Percentiles rank a stretch among this genome's conserved stretches.
Conservation (phyloP, 2,329 filamentous ascomycete species). For the Ceratocystiopsis brevicomis region DNA sequence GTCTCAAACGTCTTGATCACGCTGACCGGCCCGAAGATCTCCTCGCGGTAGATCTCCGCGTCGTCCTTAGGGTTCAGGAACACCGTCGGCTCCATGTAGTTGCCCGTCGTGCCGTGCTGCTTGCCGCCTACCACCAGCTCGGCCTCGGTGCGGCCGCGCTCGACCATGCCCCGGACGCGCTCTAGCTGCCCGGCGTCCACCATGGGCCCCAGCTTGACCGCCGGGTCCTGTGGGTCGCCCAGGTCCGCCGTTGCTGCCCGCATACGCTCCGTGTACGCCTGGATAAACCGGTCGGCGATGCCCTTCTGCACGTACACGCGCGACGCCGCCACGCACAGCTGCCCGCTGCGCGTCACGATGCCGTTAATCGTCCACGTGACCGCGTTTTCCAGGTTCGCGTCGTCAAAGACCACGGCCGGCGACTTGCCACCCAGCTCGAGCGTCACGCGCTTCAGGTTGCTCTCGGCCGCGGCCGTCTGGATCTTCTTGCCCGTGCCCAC, state of each 20-base stretch:
- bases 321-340: slow-evolving; percentile 29
- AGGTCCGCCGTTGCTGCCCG: slow-evolving; percentile 19
- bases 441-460: slow-evolving; percentile 41
- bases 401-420: slow-evolving; percentile 38
- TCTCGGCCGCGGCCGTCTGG: slow-evolving; percentile 38
- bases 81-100: slow-evolving; percentile 19
- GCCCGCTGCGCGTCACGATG: slow-evolving; percentile 25
- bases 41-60: slow-evolving; percentile 24
- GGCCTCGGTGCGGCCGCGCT: slow-evolving; percentile 12
- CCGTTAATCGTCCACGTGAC: slow-evolving; percentile 24
- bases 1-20: slow-evolving; percentile 29
- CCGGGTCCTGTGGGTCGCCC: slow-evolving; percentile 23
- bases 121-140: slow-evolving; percentile 28
- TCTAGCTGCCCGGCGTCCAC: slow-evolving; percentile 39
- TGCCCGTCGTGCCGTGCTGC: slow-evolving; percentile 7
- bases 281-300: slow-evolving; percentile 13
- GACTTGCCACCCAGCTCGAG: slow-evolving; percentile 41
- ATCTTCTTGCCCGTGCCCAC: slow-evolving; percentile 37
- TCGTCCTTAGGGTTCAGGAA: slow-evolving; percentile 18
- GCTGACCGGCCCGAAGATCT: slow-evolving; percentile 34
- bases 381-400: slow-evolving; percentile 36
- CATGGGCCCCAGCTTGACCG: slow-evolving; percentile 22
- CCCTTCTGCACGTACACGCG: slow-evolving; percentile 24
- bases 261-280: slow-evolving; percentile 26
- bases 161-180: slow-evolving; percentile 29